Conservation (phyloP, 2,329 filamentous ascomycete genomes). For the Colletotrichum camelliae region DNA sequence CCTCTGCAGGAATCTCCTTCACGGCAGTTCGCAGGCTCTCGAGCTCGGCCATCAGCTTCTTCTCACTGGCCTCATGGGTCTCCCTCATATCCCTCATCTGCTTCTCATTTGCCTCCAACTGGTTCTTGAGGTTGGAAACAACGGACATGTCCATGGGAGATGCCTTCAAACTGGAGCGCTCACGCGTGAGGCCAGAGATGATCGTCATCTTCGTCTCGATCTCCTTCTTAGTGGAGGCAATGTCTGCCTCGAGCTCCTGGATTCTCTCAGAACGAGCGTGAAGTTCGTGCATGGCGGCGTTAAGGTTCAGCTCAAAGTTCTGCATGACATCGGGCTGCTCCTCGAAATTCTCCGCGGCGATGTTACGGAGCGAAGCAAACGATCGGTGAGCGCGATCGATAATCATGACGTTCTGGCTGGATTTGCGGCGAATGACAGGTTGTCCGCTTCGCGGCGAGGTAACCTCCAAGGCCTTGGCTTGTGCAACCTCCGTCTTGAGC, state of each 20-base stretch:
- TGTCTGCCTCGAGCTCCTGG: constrained; percentile 85
- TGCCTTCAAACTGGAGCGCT: constrained; percentile 85
- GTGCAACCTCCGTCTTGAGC: constrained; percentile 84
- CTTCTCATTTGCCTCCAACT: constrained; percentile 85
- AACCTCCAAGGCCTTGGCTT: constrained; percentile 66
- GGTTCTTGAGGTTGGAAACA: constrained; percentile 84
- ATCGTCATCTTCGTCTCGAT: constrained; percentile 98
- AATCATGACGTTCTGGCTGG: constrained; percentile 85
- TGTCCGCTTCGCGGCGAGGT: constrained; percentile 69
- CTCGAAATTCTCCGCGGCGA: constrained; percentile 87
- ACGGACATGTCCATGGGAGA: constrained; percentile 91
- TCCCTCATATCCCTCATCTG: constrained; percentile 78
- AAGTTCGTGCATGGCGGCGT: constrained; percentile 90
- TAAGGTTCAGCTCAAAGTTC: constrained; percentile 90
- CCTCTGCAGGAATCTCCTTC: background rate
- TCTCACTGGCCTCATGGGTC: constrained; percentile 74
- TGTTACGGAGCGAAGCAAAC: constrained; percentile 86
- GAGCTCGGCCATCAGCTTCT: constrained; percentile 75
- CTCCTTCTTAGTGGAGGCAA: constrained; percentile 85
- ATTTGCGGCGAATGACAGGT: constrained; percentile 90
- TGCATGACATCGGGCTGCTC: constrained; percentile 83
- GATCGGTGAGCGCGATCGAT: constrained; percentile 92
- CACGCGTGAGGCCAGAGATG: constrained; percentile 91
- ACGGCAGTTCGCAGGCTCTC: constrained; percentile 68
- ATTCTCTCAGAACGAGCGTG: constrained; percentile 87